Base-by-base conservation (phyloP, 83 land plant species). In the Picea abies region DNA sequence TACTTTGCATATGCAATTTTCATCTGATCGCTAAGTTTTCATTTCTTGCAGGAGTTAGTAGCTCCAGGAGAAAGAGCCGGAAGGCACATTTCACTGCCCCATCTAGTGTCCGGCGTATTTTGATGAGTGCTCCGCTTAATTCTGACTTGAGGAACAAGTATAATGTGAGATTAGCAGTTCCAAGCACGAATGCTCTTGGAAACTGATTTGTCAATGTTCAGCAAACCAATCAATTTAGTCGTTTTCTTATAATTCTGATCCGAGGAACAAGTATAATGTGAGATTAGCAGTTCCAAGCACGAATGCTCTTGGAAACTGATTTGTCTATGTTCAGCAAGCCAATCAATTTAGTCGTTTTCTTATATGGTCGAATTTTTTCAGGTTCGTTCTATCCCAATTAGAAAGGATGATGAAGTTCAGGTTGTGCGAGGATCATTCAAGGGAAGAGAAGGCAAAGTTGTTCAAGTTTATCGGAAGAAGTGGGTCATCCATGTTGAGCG, bases 401-500 rank as follows among this genome's bases (percentile, higher is more conserved):
- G 95, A 78, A 94, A 94, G 82, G 96, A 92, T 78, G 96, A 93
- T 84, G 94, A 92, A 77, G 94, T 93, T 7, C 90, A 86, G 85
- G 90, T 93, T 47, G 94, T 92, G 23, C 91, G 94, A 29, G 94
- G 96, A 39, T 88, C 96, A 49, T 90, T 67, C 84, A 93, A 93
- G 82, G 96, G 96, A 35, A 91, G 96, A 20, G 94, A 93, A 49
- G 96, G 96, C 25, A 93, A 93, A 84, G 91, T 93, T 17, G 94
- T 92, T 26, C 94, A 93, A 81, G 96, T 93, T 15, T 93, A 93
- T 80, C 79, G 94, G 19, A 80, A 87, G 52, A 93, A 93, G 82
- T 93, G 95, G 96, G 92, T 93, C 41, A 93, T 93, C 49, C 95
- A 93, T 81, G 78, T 93, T 79, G 96, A 93, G 88, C 87, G 95